Percentiles rank a stretch among this genome's conserved stretches.
These are phyloP conservation scores for Turritis glabra DNA, from an alignment of 345 rosid species.

Conservation along the genomic window DNA sequence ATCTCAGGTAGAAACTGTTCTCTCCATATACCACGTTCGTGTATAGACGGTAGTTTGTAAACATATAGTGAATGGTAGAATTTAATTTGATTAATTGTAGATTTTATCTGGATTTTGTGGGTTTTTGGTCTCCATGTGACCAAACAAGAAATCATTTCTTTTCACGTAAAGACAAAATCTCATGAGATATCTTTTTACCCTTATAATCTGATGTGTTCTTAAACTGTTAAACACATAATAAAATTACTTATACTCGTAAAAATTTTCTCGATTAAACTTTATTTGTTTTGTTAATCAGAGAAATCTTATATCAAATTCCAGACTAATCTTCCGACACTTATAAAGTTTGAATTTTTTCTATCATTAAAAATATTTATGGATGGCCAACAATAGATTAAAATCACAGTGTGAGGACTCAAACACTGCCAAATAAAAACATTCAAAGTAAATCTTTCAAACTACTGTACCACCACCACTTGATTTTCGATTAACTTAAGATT, in stretches of 20 bases:
- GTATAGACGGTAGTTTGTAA: not conserved
- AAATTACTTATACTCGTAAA: not conserved
- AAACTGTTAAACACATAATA: not conserved
- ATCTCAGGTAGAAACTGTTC: slow-evolving; percentile 22
- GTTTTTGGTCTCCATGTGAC: slow-evolving; percentile 8
- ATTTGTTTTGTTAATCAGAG: no score
- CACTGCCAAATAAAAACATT: no score
- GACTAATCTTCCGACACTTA: no score
- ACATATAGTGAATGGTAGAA: slow-evolving; percentile 1
- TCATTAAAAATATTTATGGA: no score
- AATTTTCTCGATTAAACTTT: not conserved
- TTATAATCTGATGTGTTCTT: not conserved
- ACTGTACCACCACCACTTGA: no score
- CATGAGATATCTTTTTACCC: slow-evolving; percentile 8
- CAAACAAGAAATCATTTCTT: slow-evolving; percentile 24
- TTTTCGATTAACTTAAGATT: no score
- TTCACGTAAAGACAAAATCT: not conserved
- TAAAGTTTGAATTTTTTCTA: no score
- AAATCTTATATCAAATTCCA: no score
- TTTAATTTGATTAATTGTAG: not conserved
- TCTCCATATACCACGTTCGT: not conserved
- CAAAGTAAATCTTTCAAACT: no score
- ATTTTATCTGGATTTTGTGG: not conserved
- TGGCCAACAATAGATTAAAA: no score
- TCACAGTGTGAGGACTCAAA: no score